These are phyloP conservation scores for Colletotrichum sp. DNA, from an alignment of 2,329 filamentous ascomycete genomes.

Conservation along the genomic window DNA sequence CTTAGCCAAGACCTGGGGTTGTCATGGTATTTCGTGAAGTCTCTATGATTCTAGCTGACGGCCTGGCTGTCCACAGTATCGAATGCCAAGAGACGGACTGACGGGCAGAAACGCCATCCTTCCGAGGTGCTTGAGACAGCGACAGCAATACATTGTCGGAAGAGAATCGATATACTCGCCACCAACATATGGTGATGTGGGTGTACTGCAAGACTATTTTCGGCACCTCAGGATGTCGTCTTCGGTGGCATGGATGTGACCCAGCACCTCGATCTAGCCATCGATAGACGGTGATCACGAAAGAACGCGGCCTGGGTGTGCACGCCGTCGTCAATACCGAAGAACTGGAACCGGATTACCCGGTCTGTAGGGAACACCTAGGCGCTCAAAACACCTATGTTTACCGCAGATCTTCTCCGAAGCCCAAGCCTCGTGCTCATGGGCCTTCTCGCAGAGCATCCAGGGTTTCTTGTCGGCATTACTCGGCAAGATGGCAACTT, in stretches of 20 bases:
- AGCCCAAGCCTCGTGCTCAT: neutral
- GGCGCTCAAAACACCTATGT: neutral
- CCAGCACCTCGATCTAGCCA: neutral
- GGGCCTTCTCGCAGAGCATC: neutral
- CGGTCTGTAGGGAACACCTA: neutral
- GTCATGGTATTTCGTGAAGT: neutral
- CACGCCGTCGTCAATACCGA: neutral
- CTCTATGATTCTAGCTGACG: neutral
- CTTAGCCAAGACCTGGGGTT: neutral
- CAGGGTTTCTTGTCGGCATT: neutral
- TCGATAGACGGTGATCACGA: neutral
- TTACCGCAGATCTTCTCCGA: neutral
- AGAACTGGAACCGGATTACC: neutral
- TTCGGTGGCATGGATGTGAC: neutral
- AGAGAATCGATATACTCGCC: neutral
- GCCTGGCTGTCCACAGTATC: neutral
- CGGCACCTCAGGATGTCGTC: neutral
- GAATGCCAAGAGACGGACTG: neutral
- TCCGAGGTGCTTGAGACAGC: neutral
- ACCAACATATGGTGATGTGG: neutral
- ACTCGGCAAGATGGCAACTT: neutral
- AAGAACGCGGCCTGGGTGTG: neutral
- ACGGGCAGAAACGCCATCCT: neutral
- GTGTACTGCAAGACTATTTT: neutral
- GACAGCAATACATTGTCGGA: neutral